Conservation (phyloP, 2,329 filamentous ascomycete genomes). For the Hypoxylon sp. region DNA sequence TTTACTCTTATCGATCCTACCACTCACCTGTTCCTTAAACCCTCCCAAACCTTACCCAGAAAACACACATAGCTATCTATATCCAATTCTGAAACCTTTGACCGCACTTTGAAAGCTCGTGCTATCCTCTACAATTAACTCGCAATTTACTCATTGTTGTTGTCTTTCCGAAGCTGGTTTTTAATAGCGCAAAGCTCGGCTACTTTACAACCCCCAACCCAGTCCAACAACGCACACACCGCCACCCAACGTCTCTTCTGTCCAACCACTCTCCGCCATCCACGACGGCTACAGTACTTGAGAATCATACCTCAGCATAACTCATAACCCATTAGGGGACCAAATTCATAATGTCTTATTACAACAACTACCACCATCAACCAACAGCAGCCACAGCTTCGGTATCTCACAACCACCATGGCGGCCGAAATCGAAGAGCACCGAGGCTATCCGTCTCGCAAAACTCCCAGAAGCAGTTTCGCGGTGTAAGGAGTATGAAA, state of each 20-base stretch:
- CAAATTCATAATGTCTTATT: constrained; percentile 72
- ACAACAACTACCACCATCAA: constrained; percentile 72
- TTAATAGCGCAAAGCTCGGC: constrained; percentile 49
- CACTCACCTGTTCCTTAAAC: constrained; percentile 30
- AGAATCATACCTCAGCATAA: constrained; percentile 35
- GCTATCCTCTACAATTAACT: constrained; percentile 12
- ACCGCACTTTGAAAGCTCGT: constrained; percentile 30
- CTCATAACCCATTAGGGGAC: constrained; percentile 32
- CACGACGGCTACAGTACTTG: constrained; percentile 35
- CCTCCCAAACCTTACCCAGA: constrained; percentile 36
- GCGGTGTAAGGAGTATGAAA: constrained; percentile 87
- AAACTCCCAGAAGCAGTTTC: constrained; percentile 88
- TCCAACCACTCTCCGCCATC: constrained; percentile 43
- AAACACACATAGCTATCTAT: constrained; percentile 31
- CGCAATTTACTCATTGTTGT: constrained; percentile 41
- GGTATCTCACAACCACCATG: constrained; percentile 82
- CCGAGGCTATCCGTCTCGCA: constrained; percentile 85
- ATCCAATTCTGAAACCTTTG: constrained; percentile 34
- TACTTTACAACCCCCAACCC: constrained; percentile 38
- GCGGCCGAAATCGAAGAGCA: constrained; percentile 86
- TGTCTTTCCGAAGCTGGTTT: constrained; percentile 32
- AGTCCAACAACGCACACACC: constrained; percentile 42
- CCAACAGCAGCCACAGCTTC: constrained; percentile 69
- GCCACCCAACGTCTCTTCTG: constrained; percentile 46
- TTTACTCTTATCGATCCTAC: constrained; percentile 44